These are phyloP conservation scores for Cystoisospora suis DNA, from an alignment of 169 alveolate species.

Conservation along the genomic window DNA sequence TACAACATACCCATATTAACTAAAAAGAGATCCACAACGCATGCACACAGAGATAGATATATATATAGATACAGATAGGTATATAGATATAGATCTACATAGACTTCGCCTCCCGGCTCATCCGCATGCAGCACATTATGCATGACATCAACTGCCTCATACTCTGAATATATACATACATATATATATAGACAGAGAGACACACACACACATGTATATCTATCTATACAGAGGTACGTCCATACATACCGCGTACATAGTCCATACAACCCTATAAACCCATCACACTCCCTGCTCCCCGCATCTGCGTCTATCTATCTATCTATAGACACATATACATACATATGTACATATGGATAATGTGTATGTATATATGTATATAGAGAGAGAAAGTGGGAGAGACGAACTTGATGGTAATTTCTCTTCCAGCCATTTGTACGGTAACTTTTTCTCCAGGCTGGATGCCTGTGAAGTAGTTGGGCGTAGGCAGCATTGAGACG, in stretches of 20 bases:
- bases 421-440: conserved; percentile 44
- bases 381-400: neutral
- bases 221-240: neutral
- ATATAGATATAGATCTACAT: too few species aligned
- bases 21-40: too few species aligned
- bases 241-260: too few species aligned
- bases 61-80: too few species aligned
- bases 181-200: too few species aligned
- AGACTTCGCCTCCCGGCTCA: too few species aligned
- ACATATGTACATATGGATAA: neutral
- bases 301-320: neutral
- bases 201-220: neutral
- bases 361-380: neutral
- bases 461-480: conserved; percentile 21
- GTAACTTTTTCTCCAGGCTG: conserved; percentile 43
- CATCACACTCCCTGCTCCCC: neutral
- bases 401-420: conserved; percentile 25
- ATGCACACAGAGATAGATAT: too few species aligned
- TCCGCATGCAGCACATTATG: too few species aligned
- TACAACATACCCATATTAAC: too few species aligned
- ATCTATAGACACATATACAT: neutral
- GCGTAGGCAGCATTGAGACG: conserved; percentile 47
- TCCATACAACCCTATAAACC: neutral
- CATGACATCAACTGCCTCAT: too few species aligned
- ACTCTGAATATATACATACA: too few species aligned